Conservation (phyloP, 768 basidiomycete genomes). For the Phlebiopsis flavidoalba region DNA sequence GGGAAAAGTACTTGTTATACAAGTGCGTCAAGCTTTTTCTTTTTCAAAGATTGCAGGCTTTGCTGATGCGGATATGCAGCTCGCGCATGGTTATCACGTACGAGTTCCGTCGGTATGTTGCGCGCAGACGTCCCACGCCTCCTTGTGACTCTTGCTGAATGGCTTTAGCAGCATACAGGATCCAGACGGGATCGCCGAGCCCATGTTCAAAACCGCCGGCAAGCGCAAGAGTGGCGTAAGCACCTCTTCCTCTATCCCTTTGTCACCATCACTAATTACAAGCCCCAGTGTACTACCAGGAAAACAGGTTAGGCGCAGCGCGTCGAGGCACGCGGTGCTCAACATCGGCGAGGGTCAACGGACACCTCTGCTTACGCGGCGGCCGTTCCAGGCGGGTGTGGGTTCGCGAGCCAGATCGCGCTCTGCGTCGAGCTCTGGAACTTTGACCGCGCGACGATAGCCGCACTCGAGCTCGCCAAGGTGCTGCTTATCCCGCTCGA, state of each 20-base stretch:
- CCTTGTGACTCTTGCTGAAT: constrained; percentile 11
- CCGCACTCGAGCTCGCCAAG: constrained; percentile 64
- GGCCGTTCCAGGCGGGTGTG: constrained; percentile 69
- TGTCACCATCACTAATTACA: not conserved
- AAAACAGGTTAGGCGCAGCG: constrained; percentile 59
- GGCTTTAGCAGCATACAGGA: constrained; percentile 45
- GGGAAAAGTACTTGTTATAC: constrained; percentile 56
- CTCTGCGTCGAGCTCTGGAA: constrained; percentile 60
- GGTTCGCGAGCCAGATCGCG: constrained; percentile 28
- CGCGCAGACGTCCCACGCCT: constrained; percentile 14
- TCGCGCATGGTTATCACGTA: constrained; percentile 62
- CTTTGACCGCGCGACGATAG: constrained; percentile 49
- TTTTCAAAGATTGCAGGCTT: constrained; percentile 9
- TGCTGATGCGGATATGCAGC: constrained; percentile 31
- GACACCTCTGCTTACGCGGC: constrained; percentile 55
- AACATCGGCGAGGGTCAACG: constrained; percentile 45
- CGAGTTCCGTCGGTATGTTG: constrained; percentile 56
- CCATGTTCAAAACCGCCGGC: constrained; percentile 63
- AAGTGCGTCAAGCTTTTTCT: constrained; percentile 47
- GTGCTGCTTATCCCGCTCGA: constrained; percentile 59
- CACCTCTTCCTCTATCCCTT: constrained; percentile 13
- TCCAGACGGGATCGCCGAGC: constrained; percentile 38
- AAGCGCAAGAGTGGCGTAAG: constrained; percentile 79
- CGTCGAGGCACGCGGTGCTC: constrained; percentile 48
- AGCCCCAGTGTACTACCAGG: constrained; percentile 61